These are phyloP conservation scores for Colletotrichum caudatum DNA, from an alignment of 2,329 filamentous ascomycete species.

Conservation along the genomic window DNA sequence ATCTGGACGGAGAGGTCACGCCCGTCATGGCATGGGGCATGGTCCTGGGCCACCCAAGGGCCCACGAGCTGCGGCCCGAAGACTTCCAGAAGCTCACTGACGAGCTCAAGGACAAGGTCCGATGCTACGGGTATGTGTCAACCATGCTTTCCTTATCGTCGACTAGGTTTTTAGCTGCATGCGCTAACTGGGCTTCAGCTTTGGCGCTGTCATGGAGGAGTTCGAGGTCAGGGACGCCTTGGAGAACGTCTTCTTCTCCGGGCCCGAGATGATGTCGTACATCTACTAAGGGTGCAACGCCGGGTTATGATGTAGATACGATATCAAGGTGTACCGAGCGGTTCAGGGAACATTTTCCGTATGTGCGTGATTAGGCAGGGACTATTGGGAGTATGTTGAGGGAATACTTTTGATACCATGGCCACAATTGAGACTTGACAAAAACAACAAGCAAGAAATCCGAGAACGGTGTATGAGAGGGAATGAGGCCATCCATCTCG, in stretches of 20 bases:
- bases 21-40: slow-evolving; percentile 96
- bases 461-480: not conserved
- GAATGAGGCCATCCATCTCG: too few species aligned
- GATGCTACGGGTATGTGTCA: slow-evolving; percentile 88
- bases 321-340: not conserved
- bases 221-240: slow-evolving; percentile 83
- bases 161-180: not conserved
- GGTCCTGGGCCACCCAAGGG: slow-evolving; percentile 78
- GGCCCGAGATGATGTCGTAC: slow-evolving; percentile 39
- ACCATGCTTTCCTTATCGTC: not conserved
- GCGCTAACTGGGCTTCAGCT: slow-evolving; percentile 54
- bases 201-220: slow-evolving; percentile 74
- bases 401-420: slow-evolving; percentile 33
- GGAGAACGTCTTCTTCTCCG: slow-evolving; percentile 71
- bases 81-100: slow-evolving; percentile 81
- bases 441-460: not conserved
- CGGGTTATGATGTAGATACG: not conserved
- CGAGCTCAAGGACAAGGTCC: slow-evolving; percentile 82
- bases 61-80: slow-evolving; percentile 71
- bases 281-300: not conserved
- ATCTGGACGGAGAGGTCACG: slow-evolving; percentile 90
- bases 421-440: slow-evolving; percentile 7
- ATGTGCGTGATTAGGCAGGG: slow-evolving; percentile 7
- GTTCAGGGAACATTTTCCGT: not conserved
- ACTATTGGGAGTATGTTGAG: slow-evolving; percentile 21